Evolutionary conservation across 1,284 basidiomycete genomes (phyloP).

Genomic region (Porogramme epimiltina): DNA sequence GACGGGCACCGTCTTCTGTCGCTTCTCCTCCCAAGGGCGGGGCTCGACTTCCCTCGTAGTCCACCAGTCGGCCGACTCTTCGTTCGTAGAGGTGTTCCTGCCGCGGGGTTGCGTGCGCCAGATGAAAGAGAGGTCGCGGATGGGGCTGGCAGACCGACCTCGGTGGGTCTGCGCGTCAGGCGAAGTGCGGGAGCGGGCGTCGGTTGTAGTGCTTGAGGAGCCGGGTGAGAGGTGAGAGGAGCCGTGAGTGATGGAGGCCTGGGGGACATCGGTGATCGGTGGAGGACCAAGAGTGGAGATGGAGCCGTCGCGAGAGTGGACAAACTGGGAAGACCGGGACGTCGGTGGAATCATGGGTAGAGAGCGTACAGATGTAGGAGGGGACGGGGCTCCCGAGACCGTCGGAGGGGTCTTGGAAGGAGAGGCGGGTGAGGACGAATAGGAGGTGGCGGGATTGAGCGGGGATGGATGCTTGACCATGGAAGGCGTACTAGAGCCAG

Average conservation of each 20-base stretch:
- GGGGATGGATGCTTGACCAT: conserved; percentile 12
- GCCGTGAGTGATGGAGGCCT: conserved; percentile 23
- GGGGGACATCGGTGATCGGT: conserved; percentile 1
- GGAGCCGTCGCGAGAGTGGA: conserved; percentile 19
- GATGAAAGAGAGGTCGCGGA: conserved; percentile 23
- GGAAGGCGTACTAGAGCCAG: conserved; percentile 3
- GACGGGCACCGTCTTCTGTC: conserved; percentile 40
- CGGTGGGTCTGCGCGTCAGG: conserved; percentile 6
- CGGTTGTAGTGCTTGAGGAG: conserved; percentile 12
- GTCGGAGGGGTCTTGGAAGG: neutral
- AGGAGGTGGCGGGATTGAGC: conserved; percentile 16
- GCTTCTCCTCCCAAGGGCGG: conserved; percentile 36
- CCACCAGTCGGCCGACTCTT: conserved; percentile 34
- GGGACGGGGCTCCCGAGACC: neutral
- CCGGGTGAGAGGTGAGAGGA: conserved; percentile 24
- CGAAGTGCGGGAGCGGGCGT: conserved; percentile 17
- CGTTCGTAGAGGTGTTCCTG: conserved; percentile 22
- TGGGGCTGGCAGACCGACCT: conserved; percentile 24
- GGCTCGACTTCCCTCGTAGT: conserved; percentile 23
- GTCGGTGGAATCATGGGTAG: neutral
- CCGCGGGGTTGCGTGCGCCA: conserved; percentile 14
- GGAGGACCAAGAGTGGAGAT: conserved; percentile 25
- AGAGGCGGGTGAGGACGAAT: neutral
- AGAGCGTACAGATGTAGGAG: conserved; percentile 1
- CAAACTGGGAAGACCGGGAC: conserved; percentile 8